These are phyloP conservation scores for Blastomyces parvus DNA, from an alignment of 2,329 filamentous ascomycete species.

Conservation along the genomic window DNA sequence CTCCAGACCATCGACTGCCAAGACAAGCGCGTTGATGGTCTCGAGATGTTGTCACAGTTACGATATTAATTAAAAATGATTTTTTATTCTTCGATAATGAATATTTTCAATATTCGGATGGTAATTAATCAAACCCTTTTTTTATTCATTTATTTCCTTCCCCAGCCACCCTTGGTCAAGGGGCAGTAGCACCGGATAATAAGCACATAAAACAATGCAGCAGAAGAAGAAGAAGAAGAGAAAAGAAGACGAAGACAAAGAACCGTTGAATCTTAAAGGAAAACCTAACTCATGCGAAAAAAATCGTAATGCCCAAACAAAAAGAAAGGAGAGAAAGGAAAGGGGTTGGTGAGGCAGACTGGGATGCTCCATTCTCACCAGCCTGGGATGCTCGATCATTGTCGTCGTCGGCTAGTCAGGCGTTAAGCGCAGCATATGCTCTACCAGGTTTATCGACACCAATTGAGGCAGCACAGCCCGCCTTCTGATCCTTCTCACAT, in stretches of 20 bases:
- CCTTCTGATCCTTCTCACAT: background rate
- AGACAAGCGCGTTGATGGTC: too few species aligned
- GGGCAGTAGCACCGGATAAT: background rate
- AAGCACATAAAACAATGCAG: background rate
- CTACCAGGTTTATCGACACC: background rate
- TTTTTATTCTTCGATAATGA: too few species aligned
- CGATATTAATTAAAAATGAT: too few species aligned
- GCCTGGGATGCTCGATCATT: background rate
- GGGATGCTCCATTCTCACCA: background rate
- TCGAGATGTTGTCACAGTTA: too few species aligned
- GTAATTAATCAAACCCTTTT: background rate
- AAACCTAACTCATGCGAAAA: background rate
- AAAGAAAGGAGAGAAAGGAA: background rate
- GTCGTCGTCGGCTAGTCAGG: background rate
- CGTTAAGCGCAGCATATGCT: conserved; percentile 1
- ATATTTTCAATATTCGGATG: background rate
- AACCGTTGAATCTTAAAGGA: background rate
- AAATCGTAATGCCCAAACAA: background rate
- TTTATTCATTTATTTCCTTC: background rate
- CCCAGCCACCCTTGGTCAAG: background rate
- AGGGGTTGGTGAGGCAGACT: background rate
- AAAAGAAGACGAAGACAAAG: background rate
- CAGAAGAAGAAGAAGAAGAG: background rate
- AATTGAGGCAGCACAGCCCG: conserved; percentile 1
- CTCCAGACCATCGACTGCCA: background rate